Percentiles rank a stretch among this genome's conserved stretches.
Conservation (phyloP, 1,284 basidiomycete genomes). For the Crocinoboletus sp. region DNA sequence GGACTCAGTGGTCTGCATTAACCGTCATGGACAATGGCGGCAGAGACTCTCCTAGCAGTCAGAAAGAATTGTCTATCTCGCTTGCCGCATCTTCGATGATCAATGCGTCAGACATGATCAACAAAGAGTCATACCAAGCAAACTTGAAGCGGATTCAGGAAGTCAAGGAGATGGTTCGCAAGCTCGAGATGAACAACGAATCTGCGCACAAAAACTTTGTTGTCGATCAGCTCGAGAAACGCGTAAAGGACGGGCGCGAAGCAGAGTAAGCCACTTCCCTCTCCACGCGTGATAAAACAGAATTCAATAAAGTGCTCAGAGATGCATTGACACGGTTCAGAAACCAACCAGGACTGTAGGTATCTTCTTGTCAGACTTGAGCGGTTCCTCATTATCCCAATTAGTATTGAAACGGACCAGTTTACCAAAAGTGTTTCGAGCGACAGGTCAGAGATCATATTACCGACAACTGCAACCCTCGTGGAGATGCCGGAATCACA, state of each 20-base stretch:
- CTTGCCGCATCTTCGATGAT: slow-evolving; percentile 27
- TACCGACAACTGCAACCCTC: slow-evolving; percentile 30
- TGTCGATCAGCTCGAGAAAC: slow-evolving; percentile 25
- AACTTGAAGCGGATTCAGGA: slow-evolving; percentile 28
- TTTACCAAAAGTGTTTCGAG: slow-evolving; percentile 10
- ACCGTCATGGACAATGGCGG: slow-evolving; percentile 20
- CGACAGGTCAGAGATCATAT: slow-evolving; percentile 16
- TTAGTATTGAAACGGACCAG: slow-evolving; percentile 16
- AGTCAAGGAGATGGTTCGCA: slow-evolving; percentile 24
- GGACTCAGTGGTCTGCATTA: not conserved
- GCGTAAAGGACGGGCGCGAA: slow-evolving; percentile 27
- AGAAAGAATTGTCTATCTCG: slow-evolving; percentile 15
- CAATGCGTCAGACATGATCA: slow-evolving; percentile 20
- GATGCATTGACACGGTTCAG: slow-evolving; percentile 18
- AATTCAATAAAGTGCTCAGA: slow-evolving; percentile 10
- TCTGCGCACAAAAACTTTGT: slow-evolving; percentile 29
- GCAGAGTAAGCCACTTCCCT: slow-evolving; percentile 33
- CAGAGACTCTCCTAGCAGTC: not conserved
- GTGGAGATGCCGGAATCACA: slow-evolving; percentile 27
- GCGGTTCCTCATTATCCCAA: slow-evolving; percentile 2
- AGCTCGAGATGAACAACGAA: slow-evolving; percentile 29
- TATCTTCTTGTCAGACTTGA: not conserved
- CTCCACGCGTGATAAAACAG: not conserved
- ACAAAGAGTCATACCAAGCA: slow-evolving; percentile 23
- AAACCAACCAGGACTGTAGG: slow-evolving; percentile 18